Evolutionary conservation across 1,139 yeast genomes (phyloP), one percentile per base, ranked within the genome.

Genomic region (Eremothecium sinecaudum): DNA sequence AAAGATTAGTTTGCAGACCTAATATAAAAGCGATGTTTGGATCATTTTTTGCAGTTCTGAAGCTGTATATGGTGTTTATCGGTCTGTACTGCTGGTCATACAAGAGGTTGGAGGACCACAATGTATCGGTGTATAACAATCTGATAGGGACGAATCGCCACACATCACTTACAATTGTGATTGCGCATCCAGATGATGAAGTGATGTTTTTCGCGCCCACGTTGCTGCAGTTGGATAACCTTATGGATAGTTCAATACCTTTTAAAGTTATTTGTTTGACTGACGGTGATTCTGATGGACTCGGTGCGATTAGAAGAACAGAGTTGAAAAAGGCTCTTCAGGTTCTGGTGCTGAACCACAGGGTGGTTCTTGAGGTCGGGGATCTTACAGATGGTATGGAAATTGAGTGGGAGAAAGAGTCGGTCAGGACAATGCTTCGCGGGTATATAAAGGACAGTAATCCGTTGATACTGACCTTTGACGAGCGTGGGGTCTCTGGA

Each of bases 151-250:
- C 16, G 21, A 24, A 18, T 22, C 28, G 20, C 25, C 31, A 35
- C 18, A 39, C 33, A 23, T 44, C 48, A 12, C 31, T 71, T 1
- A 69, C 67, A 43, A 62, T 82, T 32, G 64, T 90, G 13, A 78
- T 86, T 27, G 95, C 95, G 1, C 99, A 92, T 58, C 99, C 99
- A 0, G 99, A 92, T 58, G 99, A 92, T 56, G 99, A 92, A 59
- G 90, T 86, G 37, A 92, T 92, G 98, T 92, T 92, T 59, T 92
- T 90, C 52, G 74, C 87, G 1, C 98, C 98, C 0, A 67, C 93
- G 0, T 31, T 55, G 18, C 30, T 52, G 21, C 50, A 51, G 26
- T 35, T 55, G 25, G 42, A 51, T 33, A 31, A 24, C 1, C 15
- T 33, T 13, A 21, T 48, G 20, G 38, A 44, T 5, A 6, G 18